These are phyloP conservation scores for Capsicum chinense DNA, from an alignment of 257 asterid genomes.

Conservation along the genomic window DNA sequence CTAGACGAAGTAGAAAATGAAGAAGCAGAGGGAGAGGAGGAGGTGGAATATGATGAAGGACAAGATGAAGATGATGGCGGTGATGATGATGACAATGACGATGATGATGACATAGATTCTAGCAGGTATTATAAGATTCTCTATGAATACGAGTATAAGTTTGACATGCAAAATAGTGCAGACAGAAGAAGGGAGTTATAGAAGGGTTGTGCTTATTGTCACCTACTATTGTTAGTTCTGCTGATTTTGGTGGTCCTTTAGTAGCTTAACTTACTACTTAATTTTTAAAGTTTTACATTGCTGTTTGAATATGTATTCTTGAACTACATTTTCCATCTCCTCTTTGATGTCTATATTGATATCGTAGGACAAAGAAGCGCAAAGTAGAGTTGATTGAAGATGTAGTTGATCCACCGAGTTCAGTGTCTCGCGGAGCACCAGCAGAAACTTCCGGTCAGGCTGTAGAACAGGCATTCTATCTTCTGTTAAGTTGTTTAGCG, in stretches of 20 bases:
- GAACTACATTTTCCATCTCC: constrained; percentile 2
- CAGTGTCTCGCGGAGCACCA: constrained; percentile 47
- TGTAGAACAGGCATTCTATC: background rate
- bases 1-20: constrained; percentile 41
- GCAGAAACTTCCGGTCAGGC: constrained; percentile 45
- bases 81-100: constrained; percentile 37
- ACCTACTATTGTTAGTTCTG: constrained; percentile 3
- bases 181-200: background rate
- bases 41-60: constrained; percentile 36
- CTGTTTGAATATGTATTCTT: constrained; percentile 19
- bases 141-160: background rate
- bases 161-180: background rate
- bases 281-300: background rate
- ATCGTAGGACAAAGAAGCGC: constrained; percentile 71
- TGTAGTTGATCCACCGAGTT: constrained; percentile 40
- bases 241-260: background rate
- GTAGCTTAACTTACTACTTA: background rate
- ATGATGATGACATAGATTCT: constrained; percentile 37
- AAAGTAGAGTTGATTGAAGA: constrained; percentile 55
- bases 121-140: constrained; percentile 45
- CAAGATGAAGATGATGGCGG: constrained; percentile 30
- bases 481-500: constrained; percentile 23
- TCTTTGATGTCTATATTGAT: constrained; percentile 5
- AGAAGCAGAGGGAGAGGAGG: constrained; percentile 40
- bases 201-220: constrained; percentile 14